phyloP scores from a whole-genome alignment of 257 asterid genomes.

The Solanum chilense region DNA sequence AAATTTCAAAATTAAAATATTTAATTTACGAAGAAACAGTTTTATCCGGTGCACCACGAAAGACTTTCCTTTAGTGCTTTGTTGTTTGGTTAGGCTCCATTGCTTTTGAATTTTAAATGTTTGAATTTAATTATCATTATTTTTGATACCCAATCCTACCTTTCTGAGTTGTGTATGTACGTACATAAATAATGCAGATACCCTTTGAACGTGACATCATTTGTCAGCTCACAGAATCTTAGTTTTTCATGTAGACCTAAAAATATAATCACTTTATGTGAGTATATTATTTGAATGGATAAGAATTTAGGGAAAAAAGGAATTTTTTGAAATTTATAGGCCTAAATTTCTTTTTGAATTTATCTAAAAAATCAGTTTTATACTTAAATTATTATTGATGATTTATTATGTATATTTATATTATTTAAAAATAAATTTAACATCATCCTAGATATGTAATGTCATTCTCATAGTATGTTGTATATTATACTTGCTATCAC shows the following conservation, averaged over 20 bases:
- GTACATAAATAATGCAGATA: not conserved
- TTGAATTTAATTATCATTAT: not conserved
- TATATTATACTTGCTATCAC: not conserved
- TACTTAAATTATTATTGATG: not conserved
- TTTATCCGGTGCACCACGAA: rapidly evolving
- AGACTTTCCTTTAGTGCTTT: not conserved
- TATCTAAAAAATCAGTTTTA: too few species aligned
- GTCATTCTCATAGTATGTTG: too few species aligned
- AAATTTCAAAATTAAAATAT: not conserved
- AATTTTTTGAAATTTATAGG: too few species aligned
- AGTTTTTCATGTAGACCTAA: not conserved
- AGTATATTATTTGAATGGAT: not conserved
- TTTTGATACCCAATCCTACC: not conserved
- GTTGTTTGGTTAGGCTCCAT: not conserved
- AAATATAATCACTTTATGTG: not conserved
- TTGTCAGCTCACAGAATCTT: not conserved
- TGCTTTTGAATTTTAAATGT: not conserved
- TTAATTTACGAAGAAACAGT: not conserved
- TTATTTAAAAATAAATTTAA: too few species aligned
- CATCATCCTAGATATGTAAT: not conserved
- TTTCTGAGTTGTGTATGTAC: not conserved
- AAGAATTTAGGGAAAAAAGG: not conserved
- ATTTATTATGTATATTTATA: too few species aligned
- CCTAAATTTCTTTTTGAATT: not conserved
- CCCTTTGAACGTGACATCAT: not conserved